These are phyloP conservation scores for Calvatia gigantea DNA, from an alignment of 768 basidiomycete species.

Conservation along the genomic window DNA sequence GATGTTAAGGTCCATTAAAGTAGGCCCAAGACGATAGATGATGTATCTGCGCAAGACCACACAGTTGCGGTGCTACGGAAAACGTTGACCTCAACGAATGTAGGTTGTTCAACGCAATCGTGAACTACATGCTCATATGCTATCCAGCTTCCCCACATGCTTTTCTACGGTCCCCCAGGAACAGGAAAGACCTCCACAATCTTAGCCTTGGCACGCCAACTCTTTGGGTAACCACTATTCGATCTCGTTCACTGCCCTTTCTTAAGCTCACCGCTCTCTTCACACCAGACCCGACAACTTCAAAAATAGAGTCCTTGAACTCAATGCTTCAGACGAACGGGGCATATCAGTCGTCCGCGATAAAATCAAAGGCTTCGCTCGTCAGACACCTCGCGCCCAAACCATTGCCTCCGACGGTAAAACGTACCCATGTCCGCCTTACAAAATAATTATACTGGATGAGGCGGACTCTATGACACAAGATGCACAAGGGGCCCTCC, in stretches of 20 bases:
- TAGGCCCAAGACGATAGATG: conserved; percentile 96
- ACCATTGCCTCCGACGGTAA: conserved; percentile 70
- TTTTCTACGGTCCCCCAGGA: conserved; percentile 99
- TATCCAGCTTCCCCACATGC: conserved; percentile 93
- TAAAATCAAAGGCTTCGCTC: conserved; percentile 97
- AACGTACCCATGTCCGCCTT: conserved; percentile 93
- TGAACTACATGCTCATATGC: conserved; percentile 12
- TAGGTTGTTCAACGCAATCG: conserved; percentile 25
- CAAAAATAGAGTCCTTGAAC: conserved; percentile 85
- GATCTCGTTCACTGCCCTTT: not conserved
- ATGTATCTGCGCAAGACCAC: conserved; percentile 96
- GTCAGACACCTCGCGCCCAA: conserved; percentile 85
- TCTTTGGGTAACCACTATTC: conserved; percentile 75
- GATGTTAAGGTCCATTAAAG: conserved; percentile 35
- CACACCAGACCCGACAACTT: conserved; percentile 85
- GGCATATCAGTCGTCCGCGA: conserved; percentile 97
- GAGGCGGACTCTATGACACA: conserved; percentile 99
- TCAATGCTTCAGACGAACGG: conserved; percentile 98
- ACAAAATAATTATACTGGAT: conserved; percentile 98
- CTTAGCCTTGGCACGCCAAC: conserved; percentile 86
- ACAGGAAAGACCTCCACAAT: conserved; percentile 99
- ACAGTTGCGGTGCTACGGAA: conserved; percentile 90
- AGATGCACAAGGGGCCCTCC: conserved; percentile 93
- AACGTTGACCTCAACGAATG: conserved; percentile 90
- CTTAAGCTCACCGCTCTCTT: not conserved